Base-by-base conservation (phyloP, 1,284 basidiomycete genomes). In the Cronartium quercuum region DNA sequence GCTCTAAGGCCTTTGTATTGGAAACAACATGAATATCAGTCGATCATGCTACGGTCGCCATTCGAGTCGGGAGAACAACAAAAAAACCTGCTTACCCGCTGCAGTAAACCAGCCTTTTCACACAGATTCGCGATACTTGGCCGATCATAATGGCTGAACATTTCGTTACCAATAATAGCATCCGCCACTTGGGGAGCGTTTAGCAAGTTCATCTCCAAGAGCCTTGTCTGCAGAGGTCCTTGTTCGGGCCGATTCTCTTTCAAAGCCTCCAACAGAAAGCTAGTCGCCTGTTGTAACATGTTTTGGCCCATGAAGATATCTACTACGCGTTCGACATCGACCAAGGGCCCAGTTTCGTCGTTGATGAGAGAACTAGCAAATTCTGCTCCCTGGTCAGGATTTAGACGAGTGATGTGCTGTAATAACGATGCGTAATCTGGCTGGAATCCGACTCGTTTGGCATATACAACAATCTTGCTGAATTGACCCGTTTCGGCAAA, bases 281-380 rank as follows among this genome's bases (percentile, higher is more conserved):
- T 95, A 0, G 96, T 99, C 18, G 96, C 96, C 65, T 95, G 96
- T 83, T 98, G 96, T 77, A 98, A 94, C 92, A 98, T 94, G 85
- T 98, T 98, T 82, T 98, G 95, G 2, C 90, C 90, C 93, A 97
- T 96, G 86, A 98, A 98, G 81, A 98, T 96, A 81, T 99, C 96
- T 76, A 96, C 92, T 68, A 90, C 93, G 73, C 93, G 86, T 83
- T 98, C 95, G 76, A 98, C 85, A 81, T 99, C 95, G 65, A 98
- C 91, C 77, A 98, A 84, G 41, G 96, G 90, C 6, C 96, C 96
- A 62, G 84, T 84, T 83, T 98, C 94, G 79, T 98, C 94, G 81
- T 96, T 95, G 71, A 91, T 91, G 24, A 99, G 87, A 82, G 93
- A 91, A n/a, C 88, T 87, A 35, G 96, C 96, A 81, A 99, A 98